Percentiles rank a stretch among this genome's conserved stretches.
Evolutionary conservation across 306 rosid genomes (phyloP).

Genomic region (Malus sylvestris): DNA sequence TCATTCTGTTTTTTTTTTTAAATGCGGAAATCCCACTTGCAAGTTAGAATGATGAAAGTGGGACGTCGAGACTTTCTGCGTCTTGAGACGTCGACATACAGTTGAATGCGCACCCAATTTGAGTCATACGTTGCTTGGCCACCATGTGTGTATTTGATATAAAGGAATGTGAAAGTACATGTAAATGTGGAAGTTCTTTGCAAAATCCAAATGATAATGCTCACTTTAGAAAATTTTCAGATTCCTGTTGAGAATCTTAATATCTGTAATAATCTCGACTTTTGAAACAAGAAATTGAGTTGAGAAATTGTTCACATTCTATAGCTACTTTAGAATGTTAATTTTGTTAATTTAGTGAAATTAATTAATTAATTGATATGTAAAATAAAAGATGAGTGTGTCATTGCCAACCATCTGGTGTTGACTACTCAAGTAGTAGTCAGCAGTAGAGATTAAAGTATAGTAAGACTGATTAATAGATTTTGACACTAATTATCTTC

Average conservation of each 20-base stretch:
- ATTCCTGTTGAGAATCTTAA: neutral
- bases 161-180: neutral
- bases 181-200: neutral
- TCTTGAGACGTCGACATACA: neutral
- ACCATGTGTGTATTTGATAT: neutral
- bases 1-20: neutral
- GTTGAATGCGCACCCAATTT: neutral
- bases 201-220: neutral
- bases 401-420: neutral
- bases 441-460: neutral
- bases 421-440: conserved; percentile 2
- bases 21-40: neutral
- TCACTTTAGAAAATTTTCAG: neutral
- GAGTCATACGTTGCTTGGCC: neutral
- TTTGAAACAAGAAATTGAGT: neutral
- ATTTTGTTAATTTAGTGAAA: neutral
- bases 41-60: neutral
- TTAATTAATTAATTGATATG: neutral
- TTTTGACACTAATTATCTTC: neutral
- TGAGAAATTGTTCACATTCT: neutral
- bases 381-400: neutral
- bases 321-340: neutral
- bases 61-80: neutral
- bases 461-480: neutral
- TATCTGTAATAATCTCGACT: neutral